These are phyloP conservation scores for Takashimella koratensis DNA, from an alignment of 1,284 basidiomycete genomes.

Conservation along the genomic window DNA sequence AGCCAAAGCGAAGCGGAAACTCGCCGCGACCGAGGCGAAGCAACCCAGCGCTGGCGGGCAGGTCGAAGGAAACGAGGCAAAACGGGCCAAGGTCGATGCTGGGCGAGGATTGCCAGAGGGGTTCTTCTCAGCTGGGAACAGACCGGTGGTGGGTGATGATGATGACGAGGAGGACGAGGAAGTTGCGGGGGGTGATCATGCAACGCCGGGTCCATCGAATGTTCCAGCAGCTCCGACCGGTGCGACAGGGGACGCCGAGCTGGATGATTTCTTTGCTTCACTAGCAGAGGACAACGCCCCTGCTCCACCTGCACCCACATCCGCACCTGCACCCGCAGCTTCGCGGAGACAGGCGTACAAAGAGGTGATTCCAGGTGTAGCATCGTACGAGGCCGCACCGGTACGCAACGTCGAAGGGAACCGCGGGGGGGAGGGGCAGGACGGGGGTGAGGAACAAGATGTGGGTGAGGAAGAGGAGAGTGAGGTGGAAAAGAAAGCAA, in stretches of 20 bases:
- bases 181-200: slow-evolving; percentile 9
- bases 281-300: slow-evolving; percentile 27
- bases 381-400: slow-evolving; percentile 47
- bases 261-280: slow-evolving; percentile 48
- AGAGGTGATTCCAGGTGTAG: slow-evolving; percentile 30
- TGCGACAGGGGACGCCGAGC: slow-evolving; percentile 41
- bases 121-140: slow-evolving; percentile 37
- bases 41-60: not conserved
- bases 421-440: slow-evolving; percentile 5
- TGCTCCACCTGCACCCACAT: not conserved
- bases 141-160: slow-evolving; percentile 6
- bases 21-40: slow-evolving; percentile 2
- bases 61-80: slow-evolving; percentile 13
- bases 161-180: slow-evolving; percentile 15
- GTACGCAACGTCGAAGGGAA: slow-evolving; percentile 16
- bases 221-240: not conserved
- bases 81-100: slow-evolving; percentile 12
- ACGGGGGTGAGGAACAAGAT: slow-evolving; percentile 17
- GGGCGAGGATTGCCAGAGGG: slow-evolving; percentile 28
- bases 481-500: slow-evolving; percentile 36
- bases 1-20: slow-evolving; percentile 17
- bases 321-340: slow-evolving; percentile 6
- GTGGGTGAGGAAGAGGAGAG: slow-evolving; percentile 41
- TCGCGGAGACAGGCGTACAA: slow-evolving; percentile 26
- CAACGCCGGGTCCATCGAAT: not conserved